These are phyloP conservation scores for Sporothrix humicola DNA, from an alignment of 2,329 filamentous ascomycete species.

Conservation along the genomic window DNA sequence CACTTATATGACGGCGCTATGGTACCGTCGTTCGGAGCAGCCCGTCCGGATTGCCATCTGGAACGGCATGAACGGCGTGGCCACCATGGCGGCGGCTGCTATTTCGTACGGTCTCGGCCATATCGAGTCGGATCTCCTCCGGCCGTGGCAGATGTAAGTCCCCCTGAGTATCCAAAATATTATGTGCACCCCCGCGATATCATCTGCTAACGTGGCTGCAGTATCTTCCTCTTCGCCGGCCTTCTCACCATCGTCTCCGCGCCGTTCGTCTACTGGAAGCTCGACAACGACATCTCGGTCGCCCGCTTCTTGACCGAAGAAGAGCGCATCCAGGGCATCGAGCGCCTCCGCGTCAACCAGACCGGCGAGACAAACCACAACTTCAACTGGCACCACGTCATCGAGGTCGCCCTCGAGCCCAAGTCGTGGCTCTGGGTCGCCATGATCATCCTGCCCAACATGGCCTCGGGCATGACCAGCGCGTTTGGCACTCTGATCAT, in stretches of 20 bases:
- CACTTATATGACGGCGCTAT: conserved; percentile 55
- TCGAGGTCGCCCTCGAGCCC: conserved; percentile 55
- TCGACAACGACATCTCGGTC: conserved; percentile 64
- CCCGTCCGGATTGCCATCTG: conserved; percentile 68
- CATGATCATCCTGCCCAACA: conserved; percentile 66
- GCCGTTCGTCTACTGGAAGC: conserved; percentile 63
- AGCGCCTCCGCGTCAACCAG: conserved; percentile 74
- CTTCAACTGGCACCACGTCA: conserved; percentile 70
- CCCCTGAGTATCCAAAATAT: too few relatives aligned
- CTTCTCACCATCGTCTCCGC: conserved; percentile 64
- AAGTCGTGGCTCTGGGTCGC: conserved; percentile 65
- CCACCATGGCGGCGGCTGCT: conserved; percentile 62
- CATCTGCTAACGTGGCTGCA: too few relatives aligned
- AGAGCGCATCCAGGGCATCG: conserved; percentile 71
- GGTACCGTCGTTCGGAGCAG: conserved; percentile 61
- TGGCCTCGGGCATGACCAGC: conserved; percentile 67
- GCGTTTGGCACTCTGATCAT: conserved; percentile 70
- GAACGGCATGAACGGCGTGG: conserved; percentile 67
- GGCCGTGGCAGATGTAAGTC: conserved; percentile 3
- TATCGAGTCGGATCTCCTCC: conserved; percentile 6
- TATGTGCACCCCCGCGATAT: too few relatives aligned
- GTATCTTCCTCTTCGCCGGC: conserved; percentile 66
- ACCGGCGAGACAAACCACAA: conserved; percentile 72
- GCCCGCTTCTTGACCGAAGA: conserved; percentile 65
- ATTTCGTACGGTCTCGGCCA: conserved; percentile 40